These are phyloP conservation scores for Cladochytrium tenue DNA, from an alignment of 371 early-diverging fungal species.

Conservation along the genomic window DNA sequence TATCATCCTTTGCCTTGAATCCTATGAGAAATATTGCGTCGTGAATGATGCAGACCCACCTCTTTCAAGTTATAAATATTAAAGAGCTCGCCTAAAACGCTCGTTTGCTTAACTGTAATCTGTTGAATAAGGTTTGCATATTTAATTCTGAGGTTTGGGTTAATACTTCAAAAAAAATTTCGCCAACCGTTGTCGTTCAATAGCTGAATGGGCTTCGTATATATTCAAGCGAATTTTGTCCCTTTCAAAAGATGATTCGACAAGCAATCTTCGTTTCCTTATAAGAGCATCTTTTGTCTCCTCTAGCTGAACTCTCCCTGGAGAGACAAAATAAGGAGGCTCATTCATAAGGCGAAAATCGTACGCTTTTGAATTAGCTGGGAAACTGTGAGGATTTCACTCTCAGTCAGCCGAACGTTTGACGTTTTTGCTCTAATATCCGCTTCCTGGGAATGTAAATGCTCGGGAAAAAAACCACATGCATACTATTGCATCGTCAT, in stretches of 20 bases:
- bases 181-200: conserved; percentile 24
- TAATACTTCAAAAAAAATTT: not conserved
- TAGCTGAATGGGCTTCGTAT: conserved; percentile 15
- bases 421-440: not conserved
- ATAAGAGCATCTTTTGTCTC: conserved; percentile 9
- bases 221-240: conserved; percentile 1
- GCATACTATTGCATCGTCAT: not conserved
- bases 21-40: conserved; percentile 40
- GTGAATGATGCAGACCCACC: conserved; percentile 34
- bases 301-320: conserved; percentile 8
- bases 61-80: conserved; percentile 65
- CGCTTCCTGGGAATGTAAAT: not conserved
- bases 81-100: conserved; percentile 61
- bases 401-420: conserved; percentile 14
- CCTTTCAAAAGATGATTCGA: conserved; percentile 7
- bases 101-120: conserved; percentile 49
- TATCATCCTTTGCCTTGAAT: conserved; percentile 33
- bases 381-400: conserved; percentile 13
- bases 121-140: conserved; percentile 27
- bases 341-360: not conserved
- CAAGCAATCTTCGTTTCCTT: conserved; percentile 3
- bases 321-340: not conserved
- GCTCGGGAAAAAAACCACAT: not conserved
- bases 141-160: conserved; percentile 11
- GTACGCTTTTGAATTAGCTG: conserved; percentile 23